Evolutionary conservation across 192 early-diverging fungal genomes (phyloP).

Genomic region (Fimicolochytrium jonesii): DNA sequence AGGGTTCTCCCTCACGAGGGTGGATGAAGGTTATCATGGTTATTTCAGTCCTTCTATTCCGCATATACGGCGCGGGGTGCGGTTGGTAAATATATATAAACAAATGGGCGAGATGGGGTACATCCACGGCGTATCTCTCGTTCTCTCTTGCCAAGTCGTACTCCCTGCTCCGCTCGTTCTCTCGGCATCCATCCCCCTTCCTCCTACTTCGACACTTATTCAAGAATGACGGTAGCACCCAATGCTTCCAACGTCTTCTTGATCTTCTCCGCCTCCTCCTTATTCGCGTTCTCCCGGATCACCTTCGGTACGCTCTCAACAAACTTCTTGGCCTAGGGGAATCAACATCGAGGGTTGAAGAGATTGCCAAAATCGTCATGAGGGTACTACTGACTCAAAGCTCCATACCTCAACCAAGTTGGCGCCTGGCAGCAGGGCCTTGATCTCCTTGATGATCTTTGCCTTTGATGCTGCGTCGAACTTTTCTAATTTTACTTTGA

Average conservation of each 20-base stretch:
- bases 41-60: too few relatives aligned
- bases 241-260: constrained; percentile 90
- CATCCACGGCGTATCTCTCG: too few relatives aligned
- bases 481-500: constrained; percentile 95
- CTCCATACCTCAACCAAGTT: constrained; percentile 87
- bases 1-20: too few relatives aligned
- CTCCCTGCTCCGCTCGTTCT: too few relatives aligned
- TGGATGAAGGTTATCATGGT: too few relatives aligned
- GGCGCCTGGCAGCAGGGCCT: constrained; percentile 85
- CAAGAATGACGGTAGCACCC: constrained; percentile 90
- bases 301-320: constrained; percentile 97
- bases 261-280: constrained; percentile 97
- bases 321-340: constrained; percentile 92
- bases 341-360: neutral
- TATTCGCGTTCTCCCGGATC: constrained; percentile 79
- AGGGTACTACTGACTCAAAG: neutral
- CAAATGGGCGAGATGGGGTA: too few relatives aligned
- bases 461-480: constrained; percentile 91
- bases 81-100: too few relatives aligned
- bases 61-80: too few relatives aligned
- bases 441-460: constrained; percentile 98
- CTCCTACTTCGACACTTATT: constrained; percentile 72
- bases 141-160: too few relatives aligned
- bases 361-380: too few relatives aligned
- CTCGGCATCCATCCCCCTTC: too few relatives aligned